phyloP scores from a whole-genome alignment of 2,329 filamentous ascomycete genomes.

The Claviceps fusiformis region DNA sequence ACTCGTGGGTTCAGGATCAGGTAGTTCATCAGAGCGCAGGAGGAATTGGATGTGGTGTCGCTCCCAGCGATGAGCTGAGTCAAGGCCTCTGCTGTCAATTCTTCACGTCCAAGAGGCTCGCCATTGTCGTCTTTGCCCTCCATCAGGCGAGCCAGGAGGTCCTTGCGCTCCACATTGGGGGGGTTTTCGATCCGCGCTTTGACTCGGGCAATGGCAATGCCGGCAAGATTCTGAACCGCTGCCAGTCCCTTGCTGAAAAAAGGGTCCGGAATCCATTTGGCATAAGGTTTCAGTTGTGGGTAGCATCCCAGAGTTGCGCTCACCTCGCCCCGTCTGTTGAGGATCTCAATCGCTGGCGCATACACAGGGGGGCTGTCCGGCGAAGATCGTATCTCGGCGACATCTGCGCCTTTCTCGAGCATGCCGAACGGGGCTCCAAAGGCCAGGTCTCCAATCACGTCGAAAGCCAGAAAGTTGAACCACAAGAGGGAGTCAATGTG shows the following conservation, averaged over 20 bases:
- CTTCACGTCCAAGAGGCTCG: constrained; percentile 58
- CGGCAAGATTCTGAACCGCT: constrained; percentile 68
- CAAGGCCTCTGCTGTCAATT: constrained; percentile 77
- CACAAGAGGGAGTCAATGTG: constrained; percentile 62
- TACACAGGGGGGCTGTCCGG: constrained; percentile 51
- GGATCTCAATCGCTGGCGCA: constrained; percentile 70
- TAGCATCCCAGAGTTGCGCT: constrained; percentile 65
- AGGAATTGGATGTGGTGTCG: constrained; percentile 67
- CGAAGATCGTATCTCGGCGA: constrained; percentile 56
- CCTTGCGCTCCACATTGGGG: constrained; percentile 53
- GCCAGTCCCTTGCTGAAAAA: constrained; percentile 66
- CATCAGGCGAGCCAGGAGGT: constrained; percentile 73
- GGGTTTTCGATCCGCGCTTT: constrained; percentile 58
- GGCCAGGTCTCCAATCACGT: constrained; percentile 34
- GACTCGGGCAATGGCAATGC: constrained; percentile 77
- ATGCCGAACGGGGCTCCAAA: constrained; percentile 47
- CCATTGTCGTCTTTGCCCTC: constrained; percentile 74
- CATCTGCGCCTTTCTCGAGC: constrained; percentile 61
- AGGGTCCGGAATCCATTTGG: constrained; percentile 64
- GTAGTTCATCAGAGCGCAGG: constrained; percentile 73
- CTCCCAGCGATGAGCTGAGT: constrained; percentile 76
- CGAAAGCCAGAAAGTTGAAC: constrained; percentile 47
- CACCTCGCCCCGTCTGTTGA: constrained; percentile 80
- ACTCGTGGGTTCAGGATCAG: constrained; percentile 56
- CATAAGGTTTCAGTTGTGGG: constrained; percentile 64